These are phyloP conservation scores for Trifolium dubium DNA, from an alignment of 306 rosid species.

Conservation along the genomic window DNA sequence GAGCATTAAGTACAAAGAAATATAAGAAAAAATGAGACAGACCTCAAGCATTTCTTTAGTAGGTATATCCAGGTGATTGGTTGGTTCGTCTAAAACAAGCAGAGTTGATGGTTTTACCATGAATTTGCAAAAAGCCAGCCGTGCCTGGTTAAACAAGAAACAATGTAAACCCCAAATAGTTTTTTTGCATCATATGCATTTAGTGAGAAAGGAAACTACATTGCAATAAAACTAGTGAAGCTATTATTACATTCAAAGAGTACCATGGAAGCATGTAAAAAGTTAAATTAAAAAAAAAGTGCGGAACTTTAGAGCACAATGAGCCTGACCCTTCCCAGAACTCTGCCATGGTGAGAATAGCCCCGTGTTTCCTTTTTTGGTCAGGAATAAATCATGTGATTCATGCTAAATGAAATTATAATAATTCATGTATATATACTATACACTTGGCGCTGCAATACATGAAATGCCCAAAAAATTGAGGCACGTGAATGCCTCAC, in stretches of 20 bases:
- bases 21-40: slow-evolving; percentile 31
- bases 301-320: neutral
- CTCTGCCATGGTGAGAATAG: neutral
- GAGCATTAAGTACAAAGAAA: slow-evolving; percentile 31
- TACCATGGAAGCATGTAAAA: slow-evolving; percentile 15
- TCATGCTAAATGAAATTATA: slow-evolving; percentile 1
- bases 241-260: neutral
- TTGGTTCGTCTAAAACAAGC: slow-evolving; percentile 93
- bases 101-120: slow-evolving; percentile 94
- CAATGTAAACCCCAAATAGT: slow-evolving; percentile 29
- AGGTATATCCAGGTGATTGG: slow-evolving; percentile 99
- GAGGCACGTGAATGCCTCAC: neutral
- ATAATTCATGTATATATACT: slow-evolving; percentile 2
- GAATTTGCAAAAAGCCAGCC: slow-evolving; percentile 95
- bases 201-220: slow-evolving; percentile 16
- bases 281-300: neutral
- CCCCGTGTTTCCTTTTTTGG: neutral
- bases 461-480: slow-evolving; percentile 31
- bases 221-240: neutral
- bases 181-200: slow-evolving; percentile 29
- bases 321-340: neutral
- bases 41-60: slow-evolving; percentile 99
- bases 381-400: neutral
- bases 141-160: slow-evolving; percentile 67
- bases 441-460: slow-evolving; percentile 4